A percentile compares a stretch with the other conserved stretches of the same genome.
These are phyloP conservation scores for Xylaria bambusicola DNA, from an alignment of 495 filamentous ascomycete genomes.

Conservation along the genomic window DNA sequence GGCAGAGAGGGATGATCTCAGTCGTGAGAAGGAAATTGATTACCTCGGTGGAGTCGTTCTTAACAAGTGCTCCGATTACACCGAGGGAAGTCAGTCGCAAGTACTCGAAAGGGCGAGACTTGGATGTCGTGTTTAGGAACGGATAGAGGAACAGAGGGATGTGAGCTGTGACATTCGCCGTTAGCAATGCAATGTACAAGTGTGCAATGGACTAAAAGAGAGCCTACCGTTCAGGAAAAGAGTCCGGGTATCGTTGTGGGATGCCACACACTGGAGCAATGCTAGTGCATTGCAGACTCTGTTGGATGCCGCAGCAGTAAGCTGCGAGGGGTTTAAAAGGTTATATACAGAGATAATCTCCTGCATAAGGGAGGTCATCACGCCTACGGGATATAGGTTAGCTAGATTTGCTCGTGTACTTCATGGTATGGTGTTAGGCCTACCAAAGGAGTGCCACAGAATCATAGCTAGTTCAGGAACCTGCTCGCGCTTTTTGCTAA, in stretches of 20 bases:
- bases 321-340: constrained; percentile 90
- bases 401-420: constrained; percentile 6
- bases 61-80: constrained; percentile 95
- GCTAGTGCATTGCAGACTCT: constrained; percentile 97
- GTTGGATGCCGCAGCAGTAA: constrained; percentile 95
- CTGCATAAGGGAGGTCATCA: constrained; percentile 96
- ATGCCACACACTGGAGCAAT: constrained; percentile 95
- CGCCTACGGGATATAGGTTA: constrained; percentile 57
- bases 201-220: constrained; percentile 1
- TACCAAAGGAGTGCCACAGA: constrained; percentile 98
- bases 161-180: constrained; percentile 64
- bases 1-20: constrained; percentile 97
- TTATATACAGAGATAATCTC: constrained; percentile 99
- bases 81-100: constrained; percentile 96
- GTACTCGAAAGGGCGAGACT: constrained; percentile 97
- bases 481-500: constrained; percentile 98
- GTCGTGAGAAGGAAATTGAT: constrained; percentile 99
- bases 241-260: constrained; percentile 92
- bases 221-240: constrained; percentile 85
- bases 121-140: constrained; percentile 98
- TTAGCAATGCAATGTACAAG: background rate
- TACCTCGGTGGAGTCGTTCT: constrained; percentile 98
- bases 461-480: constrained; percentile 96
- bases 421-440: constrained; percentile 27
- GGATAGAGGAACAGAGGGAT: constrained; percentile 98